Base-by-base conservation (phyloP, 2,329 filamentous ascomycete species). In the Endocalyx cinctus region DNA sequence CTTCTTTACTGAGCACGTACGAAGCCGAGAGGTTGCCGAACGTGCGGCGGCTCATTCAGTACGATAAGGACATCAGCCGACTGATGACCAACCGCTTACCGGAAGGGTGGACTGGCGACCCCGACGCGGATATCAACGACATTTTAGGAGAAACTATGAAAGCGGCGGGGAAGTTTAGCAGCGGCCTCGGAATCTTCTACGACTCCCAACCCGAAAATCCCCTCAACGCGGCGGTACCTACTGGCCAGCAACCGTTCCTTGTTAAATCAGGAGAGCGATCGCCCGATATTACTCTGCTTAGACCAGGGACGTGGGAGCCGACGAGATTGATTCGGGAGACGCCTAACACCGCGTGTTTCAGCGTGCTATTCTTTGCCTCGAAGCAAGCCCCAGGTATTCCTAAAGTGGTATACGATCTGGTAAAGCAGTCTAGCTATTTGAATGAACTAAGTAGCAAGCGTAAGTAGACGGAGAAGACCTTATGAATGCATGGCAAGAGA, bases 71-170 rank as follows among this genome's bases (percentile, higher is more conserved):
- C 17, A 62, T 63, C 29, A 46, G 46, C 25, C 34, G 34, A 22
- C 51, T 54, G 26, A 65, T 66, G 56, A 61, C 62, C 7, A 58
- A 58, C 47, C 60, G 62, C 30, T 47, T 62, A 17, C 63, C 64
- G 0, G 35, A 57, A 11, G 52, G 56, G 23, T 66, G 61, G 54
- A 47, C 46, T 30, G 61, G 61, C 3, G 68, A 77, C 34, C 46
- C 49, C 15, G 42, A 48, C 26, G 52, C 55, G 12, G 61, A 66
- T 32, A 57, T 60, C 1, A 63, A 70, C 27, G 58, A 62, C 11
- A 66, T 72, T 0, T 62, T 82, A 0, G 70, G 70, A 0, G 58
- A 66, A 19, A 72, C 80, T 41, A 77, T 82, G 46, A 59, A 67
- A 10, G 44, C 51, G 23, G 37, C 42, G 3, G 40, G 41, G 4